Evolutionary conservation across 257 asterid species (phyloP).

Genomic region (Solanum tarijense): DNA sequence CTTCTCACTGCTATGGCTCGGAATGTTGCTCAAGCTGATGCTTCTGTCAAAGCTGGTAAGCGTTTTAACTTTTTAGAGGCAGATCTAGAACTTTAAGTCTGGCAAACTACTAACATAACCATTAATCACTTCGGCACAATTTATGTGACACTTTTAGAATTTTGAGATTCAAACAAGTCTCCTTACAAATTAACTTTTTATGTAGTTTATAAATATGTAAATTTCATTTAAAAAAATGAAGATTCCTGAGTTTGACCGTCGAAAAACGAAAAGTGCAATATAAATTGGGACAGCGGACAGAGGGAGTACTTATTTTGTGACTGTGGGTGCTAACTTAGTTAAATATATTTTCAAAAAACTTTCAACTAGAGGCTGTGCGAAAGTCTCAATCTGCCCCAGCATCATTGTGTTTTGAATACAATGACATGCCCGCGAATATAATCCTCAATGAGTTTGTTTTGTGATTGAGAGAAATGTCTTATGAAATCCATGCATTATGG

Average conservation of each 20-base stretch:
- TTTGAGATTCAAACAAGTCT: too few species aligned
- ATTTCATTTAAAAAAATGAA: too few species aligned
- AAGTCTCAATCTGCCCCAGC: neutral
- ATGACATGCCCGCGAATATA: neutral
- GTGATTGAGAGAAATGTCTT: neutral
- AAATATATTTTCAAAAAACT: neutral
- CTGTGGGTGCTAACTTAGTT: neutral
- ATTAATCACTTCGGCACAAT: neutral
- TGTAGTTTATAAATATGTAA: too few species aligned
- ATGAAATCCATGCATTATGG: neutral
- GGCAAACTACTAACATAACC: neutral
- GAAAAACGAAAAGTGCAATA: neutral
- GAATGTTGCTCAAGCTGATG: constrained; percentile 85
- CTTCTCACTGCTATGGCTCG: constrained; percentile 82
- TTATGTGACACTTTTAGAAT: too few species aligned
- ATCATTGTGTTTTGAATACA: neutral
- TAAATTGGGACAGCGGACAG: neutral
- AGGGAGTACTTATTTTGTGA: neutral
- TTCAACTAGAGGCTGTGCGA: neutral
- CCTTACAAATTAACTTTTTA: too few species aligned
- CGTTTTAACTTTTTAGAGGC: neutral
- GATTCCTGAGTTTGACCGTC: too few species aligned
- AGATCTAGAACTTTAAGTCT: neutral
- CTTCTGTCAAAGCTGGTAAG: constrained; percentile 83
- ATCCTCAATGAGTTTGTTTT: neutral